phyloP scores from a whole-genome alignment of 306 rosid species.

The Cucurbita moschata region DNA sequence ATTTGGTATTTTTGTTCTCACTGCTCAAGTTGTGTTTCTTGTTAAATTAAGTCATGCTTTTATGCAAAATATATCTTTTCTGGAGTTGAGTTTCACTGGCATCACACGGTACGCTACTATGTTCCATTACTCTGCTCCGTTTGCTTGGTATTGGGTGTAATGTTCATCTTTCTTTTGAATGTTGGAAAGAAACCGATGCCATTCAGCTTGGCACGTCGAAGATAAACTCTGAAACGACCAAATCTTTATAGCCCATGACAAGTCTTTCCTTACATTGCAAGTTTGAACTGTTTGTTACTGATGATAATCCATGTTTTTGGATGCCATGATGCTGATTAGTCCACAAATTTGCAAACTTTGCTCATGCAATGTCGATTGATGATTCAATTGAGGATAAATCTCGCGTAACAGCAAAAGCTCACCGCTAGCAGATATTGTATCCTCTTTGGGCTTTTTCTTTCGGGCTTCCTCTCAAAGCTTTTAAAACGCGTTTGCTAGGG shows the following conservation, averaged over 20 bases:
- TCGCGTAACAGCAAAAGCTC: too few species aligned
- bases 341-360: background rate
- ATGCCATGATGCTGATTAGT: background rate
- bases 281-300: background rate
- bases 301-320: background rate
- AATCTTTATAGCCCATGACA: background rate
- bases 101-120: background rate
- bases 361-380: background rate
- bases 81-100: slow-evolving; percentile 17
- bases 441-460: too few species aligned
- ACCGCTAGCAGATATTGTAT: too few species aligned
- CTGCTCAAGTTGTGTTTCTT: slow-evolving; percentile 27
- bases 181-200: background rate
- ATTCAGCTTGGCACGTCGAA: background rate
- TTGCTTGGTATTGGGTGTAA: background rate
- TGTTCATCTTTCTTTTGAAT: background rate
- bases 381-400: background rate
- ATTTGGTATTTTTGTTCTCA: slow-evolving; percentile 22
- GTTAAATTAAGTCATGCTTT: slow-evolving; percentile 10
- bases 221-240: background rate
- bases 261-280: background rate
- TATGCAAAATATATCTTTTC: slow-evolving; percentile 5
- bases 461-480: too few species aligned
- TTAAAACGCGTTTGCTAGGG: too few species aligned
- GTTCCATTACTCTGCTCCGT: background rate